Percentiles rank a stretch among this genome's conserved stretches.
phyloP scores from a whole-genome alignment of 345 rosid genomes.

The Chamaenerion angustifolium region DNA sequence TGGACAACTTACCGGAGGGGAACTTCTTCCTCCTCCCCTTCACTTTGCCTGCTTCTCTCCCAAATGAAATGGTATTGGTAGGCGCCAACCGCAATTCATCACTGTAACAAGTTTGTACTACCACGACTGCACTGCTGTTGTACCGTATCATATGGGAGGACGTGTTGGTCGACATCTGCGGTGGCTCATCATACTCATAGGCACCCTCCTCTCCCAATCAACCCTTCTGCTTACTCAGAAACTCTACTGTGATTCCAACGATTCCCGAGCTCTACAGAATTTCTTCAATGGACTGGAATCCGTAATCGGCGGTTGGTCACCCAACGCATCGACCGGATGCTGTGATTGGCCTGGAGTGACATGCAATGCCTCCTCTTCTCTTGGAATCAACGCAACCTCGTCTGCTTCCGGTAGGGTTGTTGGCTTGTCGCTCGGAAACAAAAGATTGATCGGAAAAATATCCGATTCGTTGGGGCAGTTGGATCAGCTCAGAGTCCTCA shows the following conservation, averaged over 20 bases:
- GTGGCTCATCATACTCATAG: slow-evolving; percentile 20
- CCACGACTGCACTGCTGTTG: too few relatives aligned
- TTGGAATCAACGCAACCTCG: slow-evolving; percentile 6
- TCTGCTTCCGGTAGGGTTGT: slow-evolving; percentile 7
- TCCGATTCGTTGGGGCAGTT: slow-evolving; percentile 3
- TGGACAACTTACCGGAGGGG: too few relatives aligned
- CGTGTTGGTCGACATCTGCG: slow-evolving; percentile 11
- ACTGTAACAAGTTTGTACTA: too few relatives aligned
- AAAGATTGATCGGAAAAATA: slow-evolving; percentile 3
- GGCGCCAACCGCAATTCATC: too few relatives aligned
- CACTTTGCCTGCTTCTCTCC: too few relatives aligned
- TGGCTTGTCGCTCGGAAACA: slow-evolving; percentile 5
- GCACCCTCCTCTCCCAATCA: slow-evolving; percentile 20
- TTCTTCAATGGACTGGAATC: slow-evolving; percentile 25
- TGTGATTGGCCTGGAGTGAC: slow-evolving; percentile 51
- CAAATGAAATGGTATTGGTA: too few relatives aligned
- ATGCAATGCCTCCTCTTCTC: slow-evolving; percentile 35
- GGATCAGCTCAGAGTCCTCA: slow-evolving; percentile 12
- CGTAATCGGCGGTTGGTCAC: slow-evolving; percentile 27
- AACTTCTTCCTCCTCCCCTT: too few relatives aligned
- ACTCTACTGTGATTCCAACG: slow-evolving; percentile 34
- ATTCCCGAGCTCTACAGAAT: slow-evolving; percentile 32
- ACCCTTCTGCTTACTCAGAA: slow-evolving; percentile 21
- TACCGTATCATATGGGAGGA: slow-evolving; percentile 25
- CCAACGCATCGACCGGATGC: slow-evolving; percentile 28